Evolutionary conservation across 108 stramenopile genomes (phyloP), one percentile per base, ranked within the genome.

Genomic region (Nitzschia sp.): DNA sequence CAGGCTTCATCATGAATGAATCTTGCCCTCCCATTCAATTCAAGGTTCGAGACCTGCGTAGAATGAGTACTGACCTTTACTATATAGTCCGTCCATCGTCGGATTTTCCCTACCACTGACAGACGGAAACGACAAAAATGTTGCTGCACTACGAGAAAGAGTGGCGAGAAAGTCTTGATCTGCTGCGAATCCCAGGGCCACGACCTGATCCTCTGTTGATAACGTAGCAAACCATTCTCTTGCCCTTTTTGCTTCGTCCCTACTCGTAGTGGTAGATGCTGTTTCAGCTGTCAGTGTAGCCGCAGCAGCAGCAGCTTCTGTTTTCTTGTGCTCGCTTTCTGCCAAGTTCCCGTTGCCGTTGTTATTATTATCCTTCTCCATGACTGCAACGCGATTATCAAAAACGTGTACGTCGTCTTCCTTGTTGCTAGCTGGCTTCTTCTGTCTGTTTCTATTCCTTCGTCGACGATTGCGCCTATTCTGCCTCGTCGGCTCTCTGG

Each of bases 191-290:
- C 31, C 59, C 11, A 68, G 33, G 15, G 60, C 74, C 21, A 57
- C 60, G 50, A 58, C 35, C 21, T 64, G 58, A 29, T 68, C 74
- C 28, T 68, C 74, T 1, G 52, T 28, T 45, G 66, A 62, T 41
- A 68, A 53, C 32, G 38, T 17, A 21, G 58, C 59, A 38, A 67
- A 68, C 74, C 74, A 75, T 29, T 63, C 36, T 30, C 71, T 52
- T 19, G 48, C 48, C 13, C 19, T 41, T 41, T 41, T 13, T 9
- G 6, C 13, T 9, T 41, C 38, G 13, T 41, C 38, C 6, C 38
- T n/a, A n/a, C n/a, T n/a, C n/a, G n/a, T n/a, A n/a, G n/a, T n/a
- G n/a, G n/a, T n/a, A 60, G 45, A 45, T 45, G 45, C 16, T 45
- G 45, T n/a, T 45, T 15, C 45, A 45, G 45, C n/a, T 45, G 45